Conservation (phyloP, 2,329 filamentous ascomycete species). For the Atkinsonella hypoxylon region DNA sequence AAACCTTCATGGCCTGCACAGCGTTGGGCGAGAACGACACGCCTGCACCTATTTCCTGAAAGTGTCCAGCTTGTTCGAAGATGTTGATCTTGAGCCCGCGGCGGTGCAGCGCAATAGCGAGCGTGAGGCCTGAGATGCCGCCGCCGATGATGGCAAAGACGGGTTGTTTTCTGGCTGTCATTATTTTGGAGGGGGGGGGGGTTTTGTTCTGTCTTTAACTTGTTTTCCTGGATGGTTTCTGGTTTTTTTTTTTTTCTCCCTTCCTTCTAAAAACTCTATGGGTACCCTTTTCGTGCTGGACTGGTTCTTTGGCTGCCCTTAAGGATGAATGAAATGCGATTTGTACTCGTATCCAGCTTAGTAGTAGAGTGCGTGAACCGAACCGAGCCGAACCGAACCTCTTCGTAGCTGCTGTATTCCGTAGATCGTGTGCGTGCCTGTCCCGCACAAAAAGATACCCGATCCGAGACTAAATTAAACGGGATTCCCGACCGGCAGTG, state of each 20-base stretch:
- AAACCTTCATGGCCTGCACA: conserved; percentile 29
- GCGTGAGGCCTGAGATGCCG: conserved; percentile 37
- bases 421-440: not conserved
- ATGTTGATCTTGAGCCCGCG: conserved; percentile 30
- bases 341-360: not conserved
- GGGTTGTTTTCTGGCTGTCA: not conserved
- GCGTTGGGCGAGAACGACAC: conserved; percentile 41
- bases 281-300: not conserved
- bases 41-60: conserved; percentile 37
- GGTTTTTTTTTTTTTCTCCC: no score
- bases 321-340: not conserved
- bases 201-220: no score
- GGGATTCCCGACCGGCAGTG: no score
- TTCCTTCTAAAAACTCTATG: no score
- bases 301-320: not conserved
- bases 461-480: no score
- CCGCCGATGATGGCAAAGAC: conserved; percentile 34
- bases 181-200: no score
- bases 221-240: no score
- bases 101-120: conserved; percentile 33
- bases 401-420: not conserved
- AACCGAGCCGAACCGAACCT: not conserved
- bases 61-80: conserved; percentile 31
- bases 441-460: no score
- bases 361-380: not conserved